Evolutionary conservation across 306 rosid genomes (phyloP), one percentile per base, ranked within the genome.

Genomic region (Purshia tridentata): DNA sequence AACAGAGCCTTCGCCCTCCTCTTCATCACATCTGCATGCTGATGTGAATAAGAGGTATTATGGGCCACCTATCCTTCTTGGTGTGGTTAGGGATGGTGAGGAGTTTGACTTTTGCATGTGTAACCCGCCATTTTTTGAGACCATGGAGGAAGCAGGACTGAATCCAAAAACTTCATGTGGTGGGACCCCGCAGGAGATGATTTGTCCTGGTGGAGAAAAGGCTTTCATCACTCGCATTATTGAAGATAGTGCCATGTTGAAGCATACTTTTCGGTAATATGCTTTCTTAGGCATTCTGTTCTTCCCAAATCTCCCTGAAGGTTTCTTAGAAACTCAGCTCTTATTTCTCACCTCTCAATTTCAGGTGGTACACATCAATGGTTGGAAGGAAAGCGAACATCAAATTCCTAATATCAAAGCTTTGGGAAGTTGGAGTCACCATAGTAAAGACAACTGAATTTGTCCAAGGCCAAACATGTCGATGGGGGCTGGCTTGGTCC

Each of bases 401-500:
- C 58, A 93, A 84, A 67, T 29, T 60, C 69, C 94, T 89, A 8
- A 67, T 53, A 48, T 82, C 92, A 55, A 93, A 88, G 81, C 96
- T 93, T 48, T 79, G 96, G 89, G 84, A 81, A 73, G 91, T 82
- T 76, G 98, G 97, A 78, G 97, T 84, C 67, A 76, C 91, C 6
- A 54, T 88, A 48, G 96, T 93, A 61, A 93, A 86, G 88, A 89
- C 97, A 68, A 91, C 94, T 52, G 98, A 91, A 69, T 91, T 93
- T 84, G 96, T 86, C 73, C 98, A 93, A 81, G 96, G 97, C 48
- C 85, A 86, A 77, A 93, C 91, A 61, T 76, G 77, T 65, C 89
- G 96, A 8, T 91, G 98, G 97, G 97, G 96, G 62, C 81, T 93
- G 76, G 97, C 98, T 72, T 89, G 98, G 97, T 91, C 97, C 58